Evolutionary conservation across 2,329 filamentous ascomycete genomes (phyloP).

Genomic region (Verticillium klebahnii): DNA sequence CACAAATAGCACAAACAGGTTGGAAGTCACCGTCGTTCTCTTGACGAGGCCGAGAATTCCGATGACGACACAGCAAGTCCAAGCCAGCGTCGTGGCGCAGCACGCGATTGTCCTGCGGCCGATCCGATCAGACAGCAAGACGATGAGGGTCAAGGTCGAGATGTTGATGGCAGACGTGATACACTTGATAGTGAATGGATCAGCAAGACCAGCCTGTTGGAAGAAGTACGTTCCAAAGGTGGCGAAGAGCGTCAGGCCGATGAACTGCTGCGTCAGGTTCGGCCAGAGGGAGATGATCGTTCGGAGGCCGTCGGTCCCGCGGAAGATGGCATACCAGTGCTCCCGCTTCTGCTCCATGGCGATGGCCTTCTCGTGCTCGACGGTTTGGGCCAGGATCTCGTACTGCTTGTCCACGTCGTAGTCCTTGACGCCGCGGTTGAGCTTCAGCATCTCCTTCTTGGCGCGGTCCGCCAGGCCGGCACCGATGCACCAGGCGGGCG

Average conservation of each 20-base stretch:
- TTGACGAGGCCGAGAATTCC: slow-evolving; percentile 7
- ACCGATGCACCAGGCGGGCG: slow-evolving; percentile 30
- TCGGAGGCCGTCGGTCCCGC: slow-evolving; percentile 20
- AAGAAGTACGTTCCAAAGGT: slow-evolving; percentile 25
- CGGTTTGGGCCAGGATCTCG: slow-evolving; percentile 10
- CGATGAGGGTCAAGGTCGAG: slow-evolving; percentile 9
- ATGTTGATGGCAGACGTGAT: slow-evolving; percentile 16
- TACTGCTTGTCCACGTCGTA: slow-evolving; percentile 23
- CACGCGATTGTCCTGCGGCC: slow-evolving; percentile 13
- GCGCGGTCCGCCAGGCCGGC: slow-evolving; percentile 12
- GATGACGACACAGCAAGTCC: slow-evolving; percentile 11
- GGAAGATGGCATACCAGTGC: slow-evolving; percentile 22
- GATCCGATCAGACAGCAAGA: slow-evolving; percentile 10
- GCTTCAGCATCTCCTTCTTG: slow-evolving; percentile 9
- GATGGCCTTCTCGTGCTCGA: slow-evolving; percentile 18
- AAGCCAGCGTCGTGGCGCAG: slow-evolving; percentile 6
- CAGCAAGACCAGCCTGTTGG: slow-evolving; percentile 22
- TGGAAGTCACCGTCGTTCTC: slow-evolving; percentile 2
- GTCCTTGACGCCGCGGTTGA: slow-evolving; percentile 17
- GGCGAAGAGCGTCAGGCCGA: slow-evolving; percentile 15
- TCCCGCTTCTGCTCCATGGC: slow-evolving; percentile 17
- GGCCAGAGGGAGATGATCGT: slow-evolving; percentile 22
- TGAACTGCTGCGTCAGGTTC: slow-evolving; percentile 13
- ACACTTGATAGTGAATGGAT: slow-evolving; percentile 16
- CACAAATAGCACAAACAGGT: slow-evolving; percentile 11